These are phyloP conservation scores for Ampelocalamus luodianensis DNA, from an alignment of 176 grass and related monocot species.

Conservation along the genomic window DNA sequence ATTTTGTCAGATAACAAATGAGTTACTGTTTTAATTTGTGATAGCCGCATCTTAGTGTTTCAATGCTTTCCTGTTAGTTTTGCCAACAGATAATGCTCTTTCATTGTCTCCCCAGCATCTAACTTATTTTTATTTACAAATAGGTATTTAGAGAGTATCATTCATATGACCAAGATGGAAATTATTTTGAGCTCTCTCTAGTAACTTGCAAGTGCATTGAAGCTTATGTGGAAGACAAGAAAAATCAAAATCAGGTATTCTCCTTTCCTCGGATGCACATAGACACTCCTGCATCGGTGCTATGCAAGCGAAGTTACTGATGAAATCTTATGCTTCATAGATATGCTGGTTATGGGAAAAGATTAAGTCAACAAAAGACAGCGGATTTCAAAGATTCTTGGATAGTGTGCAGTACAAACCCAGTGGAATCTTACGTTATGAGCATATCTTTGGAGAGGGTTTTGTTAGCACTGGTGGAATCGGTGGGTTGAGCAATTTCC, in stretches of 20 bases:
- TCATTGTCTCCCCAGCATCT: not conserved
- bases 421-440: constrained; percentile 88
- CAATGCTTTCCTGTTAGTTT: not conserved
- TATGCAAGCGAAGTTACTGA: constrained; percentile 21
- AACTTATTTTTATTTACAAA: not conserved
- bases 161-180: constrained; percentile 62
- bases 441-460: constrained; percentile 89
- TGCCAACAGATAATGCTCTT: not conserved
- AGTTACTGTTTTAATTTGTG: not conserved
- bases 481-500: constrained; percentile 41
- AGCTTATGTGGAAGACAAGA: constrained; percentile 94
- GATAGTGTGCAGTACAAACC: constrained; percentile 98
- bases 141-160: constrained; percentile 90
- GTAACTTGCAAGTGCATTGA: constrained; percentile 86
- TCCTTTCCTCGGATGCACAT: not conserved
- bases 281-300: not conserved
- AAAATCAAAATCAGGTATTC: constrained; percentile 95
- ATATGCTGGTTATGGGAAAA: constrained; percentile 95
- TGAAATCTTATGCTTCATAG: constrained; percentile 46
- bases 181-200: constrained; percentile 79
- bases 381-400: constrained; percentile 83
- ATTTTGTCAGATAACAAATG: not conserved
- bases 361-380: constrained; percentile 80
- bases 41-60: not conserved
- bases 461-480: constrained; percentile 97